Evolutionary conservation across 2,329 filamentous ascomycete genomes (phyloP).

Genomic region (Xylaria sp.): DNA sequence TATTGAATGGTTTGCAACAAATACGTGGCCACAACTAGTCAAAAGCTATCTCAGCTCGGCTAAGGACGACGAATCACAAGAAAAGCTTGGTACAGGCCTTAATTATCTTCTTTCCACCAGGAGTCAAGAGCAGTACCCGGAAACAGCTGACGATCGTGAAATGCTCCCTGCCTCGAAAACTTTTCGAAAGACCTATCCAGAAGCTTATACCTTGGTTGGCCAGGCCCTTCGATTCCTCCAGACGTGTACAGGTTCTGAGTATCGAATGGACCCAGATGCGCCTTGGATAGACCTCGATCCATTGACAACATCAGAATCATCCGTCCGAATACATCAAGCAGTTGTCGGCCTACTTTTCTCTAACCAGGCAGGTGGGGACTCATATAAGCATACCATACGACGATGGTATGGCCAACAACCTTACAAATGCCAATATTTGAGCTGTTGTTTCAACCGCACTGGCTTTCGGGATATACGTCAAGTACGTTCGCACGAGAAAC

Average conservation of each 20-base stretch:
- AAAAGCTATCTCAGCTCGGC: not conserved
- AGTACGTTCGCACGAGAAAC: not conserved
- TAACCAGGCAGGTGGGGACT: not conserved
- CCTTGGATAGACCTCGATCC: slow-evolving; percentile 21
- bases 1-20: not conserved
- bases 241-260: slow-evolving; percentile 2
- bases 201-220: not conserved
- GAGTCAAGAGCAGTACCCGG: not conserved
- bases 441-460: slow-evolving; percentile 11
- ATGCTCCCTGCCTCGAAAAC: not conserved
- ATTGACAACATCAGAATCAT: slow-evolving; percentile 14
- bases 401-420: slow-evolving; percentile 21
- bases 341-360: not conserved
- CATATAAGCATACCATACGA: not conserved
- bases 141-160: not conserved
- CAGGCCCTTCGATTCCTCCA: slow-evolving; percentile 7
- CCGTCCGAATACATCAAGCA: slow-evolving; percentile 10
- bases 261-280: not conserved
- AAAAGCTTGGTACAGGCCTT: not conserved
- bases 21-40: slow-evolving; percentile 2
- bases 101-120: not conserved
- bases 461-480: slow-evolving; percentile 18
- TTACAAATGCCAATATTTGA: slow-evolving; percentile 27
- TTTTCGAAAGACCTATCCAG: not conserved
- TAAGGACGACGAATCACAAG: not conserved